Base-by-base conservation (phyloP, 805 yeast species). In the Wickerhamomyces rabaulensis region DNA sequence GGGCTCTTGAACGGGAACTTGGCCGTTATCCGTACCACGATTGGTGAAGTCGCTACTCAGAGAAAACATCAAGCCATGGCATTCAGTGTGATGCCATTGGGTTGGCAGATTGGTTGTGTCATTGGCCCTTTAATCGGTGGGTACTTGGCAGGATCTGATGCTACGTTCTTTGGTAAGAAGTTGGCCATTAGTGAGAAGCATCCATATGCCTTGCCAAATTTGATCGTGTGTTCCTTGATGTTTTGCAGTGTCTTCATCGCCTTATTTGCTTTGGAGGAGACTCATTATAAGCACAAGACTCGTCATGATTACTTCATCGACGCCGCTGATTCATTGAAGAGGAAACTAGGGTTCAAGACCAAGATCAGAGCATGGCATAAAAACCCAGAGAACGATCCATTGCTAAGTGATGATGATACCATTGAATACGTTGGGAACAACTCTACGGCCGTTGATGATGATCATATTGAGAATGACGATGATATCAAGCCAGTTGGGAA, bases 51-150 rank as follows among this genome's bases (percentile, higher is more conserved):
- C 10, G 50, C 52, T 6, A 47, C 47, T 20, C 45, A 53, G n/a
- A 50, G 46, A 46, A 49, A 46, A 26, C 52, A 53, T 33, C 56
- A 53, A 39, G 48, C 54, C 8, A 13, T 53, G 36, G 56, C 52
- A 12, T 53, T 53, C 29, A 51, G 54, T 4, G 42, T 52, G 1
- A 49, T 52, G 49, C 56, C 56, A 6, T 39, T 53, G 25, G 54
- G 50, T 4, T 49, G 46, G 20, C 56, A 53, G 33, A 26, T 49
- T 9, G 56, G 56, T 9, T 16, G 47, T n/a, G 49, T 52, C 17
- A 22, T 53, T 17, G 56, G 56, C 2, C 56, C 56, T n/a, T 25
- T 53, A 21, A 44, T 53, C 2, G 56, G 56, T 21, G 56, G 56
- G 17, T 41, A 38, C 21, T 26, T 53, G 36, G n/a, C 23, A 12